phyloP scores from a whole-genome alignment of 192 early-diverging fungal species.

The Coemansia sp. region DNA sequence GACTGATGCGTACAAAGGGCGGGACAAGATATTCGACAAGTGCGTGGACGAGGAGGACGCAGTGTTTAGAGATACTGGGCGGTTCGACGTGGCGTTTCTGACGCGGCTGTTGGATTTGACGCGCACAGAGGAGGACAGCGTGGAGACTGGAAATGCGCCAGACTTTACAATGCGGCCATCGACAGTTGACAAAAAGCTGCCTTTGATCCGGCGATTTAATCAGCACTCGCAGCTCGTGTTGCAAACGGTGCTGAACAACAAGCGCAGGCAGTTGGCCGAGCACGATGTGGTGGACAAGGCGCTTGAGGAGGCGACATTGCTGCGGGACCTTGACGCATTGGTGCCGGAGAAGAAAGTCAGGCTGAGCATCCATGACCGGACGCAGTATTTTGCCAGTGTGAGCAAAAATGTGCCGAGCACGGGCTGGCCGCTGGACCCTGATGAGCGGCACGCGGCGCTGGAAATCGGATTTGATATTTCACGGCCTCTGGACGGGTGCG shows the following conservation, averaged over 20 bases:
- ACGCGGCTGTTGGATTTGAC: constrained; percentile 77
- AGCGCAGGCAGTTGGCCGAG: constrained; percentile 19
- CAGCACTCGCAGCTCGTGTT: constrained; percentile 83
- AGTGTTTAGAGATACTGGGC: constrained; percentile 40
- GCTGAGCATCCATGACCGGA: constrained; percentile 74
- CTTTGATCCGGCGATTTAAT: constrained; percentile 86
- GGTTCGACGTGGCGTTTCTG: constrained; percentile 58
- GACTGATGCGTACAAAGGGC: constrained; percentile 41
- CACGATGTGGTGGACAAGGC: constrained; percentile 32
- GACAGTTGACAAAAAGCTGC: constrained; percentile 58
- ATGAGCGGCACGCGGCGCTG: constrained; percentile 13
- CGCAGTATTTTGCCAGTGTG: constrained; percentile 75
- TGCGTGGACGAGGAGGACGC: constrained; percentile 79
- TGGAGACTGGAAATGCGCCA: constrained; percentile 73
- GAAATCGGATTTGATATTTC: constrained; percentile 34
- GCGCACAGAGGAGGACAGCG: constrained; percentile 77
- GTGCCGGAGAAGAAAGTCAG: constrained; percentile 53
- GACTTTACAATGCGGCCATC: constrained; percentile 84
- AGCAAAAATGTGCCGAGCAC: neutral
- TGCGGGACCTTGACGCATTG: constrained; percentile 68
- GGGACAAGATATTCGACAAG: constrained; percentile 77
- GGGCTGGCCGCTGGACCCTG: neutral
- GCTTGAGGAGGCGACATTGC: constrained; percentile 60
- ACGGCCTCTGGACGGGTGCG: constrained; percentile 21
- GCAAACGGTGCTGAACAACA: constrained; percentile 43